Conservation (phyloP, 2,329 filamentous ascomycete genomes). For the Cladosporium sp. region DNA sequence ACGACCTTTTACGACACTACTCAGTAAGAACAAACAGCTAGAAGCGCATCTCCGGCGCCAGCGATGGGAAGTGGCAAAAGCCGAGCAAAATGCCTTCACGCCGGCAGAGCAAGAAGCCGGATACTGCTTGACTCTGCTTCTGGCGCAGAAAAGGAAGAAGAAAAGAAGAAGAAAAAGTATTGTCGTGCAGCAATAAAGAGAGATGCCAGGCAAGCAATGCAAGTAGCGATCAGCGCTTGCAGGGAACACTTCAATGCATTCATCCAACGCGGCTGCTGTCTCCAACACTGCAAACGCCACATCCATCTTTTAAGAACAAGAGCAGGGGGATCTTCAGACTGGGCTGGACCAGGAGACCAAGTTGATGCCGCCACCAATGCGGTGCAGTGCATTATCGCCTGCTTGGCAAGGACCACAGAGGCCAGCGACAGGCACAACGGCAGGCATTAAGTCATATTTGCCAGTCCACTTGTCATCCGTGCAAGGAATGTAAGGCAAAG, state of each 20-base stretch:
- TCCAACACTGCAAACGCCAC: no score
- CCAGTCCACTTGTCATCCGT: neutral
- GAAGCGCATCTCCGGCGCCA: neutral
- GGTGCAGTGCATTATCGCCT: neutral
- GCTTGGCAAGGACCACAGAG: conserved; percentile 2
- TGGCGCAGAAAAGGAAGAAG: neutral
- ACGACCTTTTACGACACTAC: neutral
- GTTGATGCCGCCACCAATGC: conserved; percentile 6
- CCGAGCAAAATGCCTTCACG: neutral
- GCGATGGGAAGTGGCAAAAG: neutral
- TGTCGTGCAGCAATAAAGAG: neutral
- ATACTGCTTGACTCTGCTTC: neutral
- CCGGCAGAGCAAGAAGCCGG: neutral
- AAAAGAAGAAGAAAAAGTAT: neutral
- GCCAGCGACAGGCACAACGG: neutral
- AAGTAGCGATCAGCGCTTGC: neutral
- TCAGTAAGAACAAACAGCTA: neutral
- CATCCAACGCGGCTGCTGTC: neutral
- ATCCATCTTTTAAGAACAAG: no score
- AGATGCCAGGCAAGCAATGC: neutral
- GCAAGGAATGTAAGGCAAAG: neutral
- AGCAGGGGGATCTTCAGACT: no score
- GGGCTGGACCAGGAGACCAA: neutral
- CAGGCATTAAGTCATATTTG: neutral
- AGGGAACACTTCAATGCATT: neutral